A percentile compares a stretch with the other conserved stretches of the same genome.
Conservation (phyloP, 108 stramenopile species). For the Conticribra weissflogii region DNA sequence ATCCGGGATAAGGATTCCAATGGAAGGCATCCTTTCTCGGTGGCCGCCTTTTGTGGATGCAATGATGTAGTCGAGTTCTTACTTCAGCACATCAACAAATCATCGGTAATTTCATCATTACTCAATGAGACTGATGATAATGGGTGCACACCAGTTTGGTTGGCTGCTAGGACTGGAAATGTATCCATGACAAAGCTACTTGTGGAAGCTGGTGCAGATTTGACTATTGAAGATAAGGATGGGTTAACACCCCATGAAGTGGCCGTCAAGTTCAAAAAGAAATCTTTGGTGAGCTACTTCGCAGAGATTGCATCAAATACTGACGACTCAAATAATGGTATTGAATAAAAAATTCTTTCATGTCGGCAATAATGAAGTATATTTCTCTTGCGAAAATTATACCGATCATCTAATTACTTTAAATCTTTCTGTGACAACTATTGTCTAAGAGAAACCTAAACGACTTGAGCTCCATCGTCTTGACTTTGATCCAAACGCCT, state of each 20-base stretch:
- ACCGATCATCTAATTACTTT: too few species aligned
- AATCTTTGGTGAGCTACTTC: conserved; percentile 36
- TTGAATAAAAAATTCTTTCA: neutral
- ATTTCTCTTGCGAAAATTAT: too few species aligned
- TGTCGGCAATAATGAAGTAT: neutral
- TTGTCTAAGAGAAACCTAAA: too few species aligned
- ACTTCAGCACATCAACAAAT: conserved; percentile 11
- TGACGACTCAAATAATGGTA: neutral
- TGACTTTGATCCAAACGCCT: too few species aligned
- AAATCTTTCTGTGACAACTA: too few species aligned
- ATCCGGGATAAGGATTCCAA: conserved; percentile 15
- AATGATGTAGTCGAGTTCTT: conserved; percentile 43
- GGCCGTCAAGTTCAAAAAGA: conserved; percentile 50
- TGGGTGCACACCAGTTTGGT: conserved; percentile 57
- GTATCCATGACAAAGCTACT: conserved; percentile 32
- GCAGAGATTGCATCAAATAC: neutral
- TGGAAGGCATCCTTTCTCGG: conserved; percentile 32
- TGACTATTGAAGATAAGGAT: conserved; percentile 31
- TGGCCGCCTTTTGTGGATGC: conserved; percentile 58
- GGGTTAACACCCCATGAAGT: conserved; percentile 39
- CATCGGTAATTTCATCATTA: neutral
- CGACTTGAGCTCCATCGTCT: too few species aligned
- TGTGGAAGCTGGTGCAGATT: conserved; percentile 50
- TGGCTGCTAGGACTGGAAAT: conserved; percentile 55
- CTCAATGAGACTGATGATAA: conserved; percentile 33